Evolutionary conservation across 2,329 filamentous ascomycete species (phyloP).

Genomic region (Fusarium dlaminii): DNA sequence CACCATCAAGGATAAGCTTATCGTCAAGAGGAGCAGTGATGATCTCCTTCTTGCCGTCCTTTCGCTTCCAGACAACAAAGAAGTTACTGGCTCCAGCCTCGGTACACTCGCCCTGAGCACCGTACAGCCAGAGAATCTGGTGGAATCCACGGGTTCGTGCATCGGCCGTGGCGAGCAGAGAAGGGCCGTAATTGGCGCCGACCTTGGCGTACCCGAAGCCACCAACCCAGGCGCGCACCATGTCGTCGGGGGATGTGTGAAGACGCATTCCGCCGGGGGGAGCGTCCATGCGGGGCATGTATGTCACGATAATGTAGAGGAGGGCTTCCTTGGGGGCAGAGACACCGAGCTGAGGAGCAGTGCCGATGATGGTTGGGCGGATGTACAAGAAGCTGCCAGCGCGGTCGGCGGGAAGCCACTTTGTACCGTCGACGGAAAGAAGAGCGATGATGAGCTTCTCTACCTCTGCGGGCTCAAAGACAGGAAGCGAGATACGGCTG

Average conservation of each 20-base stretch:
- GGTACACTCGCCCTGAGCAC: constrained; percentile 79
- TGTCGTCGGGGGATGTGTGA: constrained; percentile 81
- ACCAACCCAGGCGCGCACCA: constrained; percentile 90
- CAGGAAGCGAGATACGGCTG: constrained; percentile 76
- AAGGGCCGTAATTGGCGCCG: constrained; percentile 92
- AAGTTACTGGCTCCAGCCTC: constrained; percentile 95
- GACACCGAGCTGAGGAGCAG: constrained; percentile 81
- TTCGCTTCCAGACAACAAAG: constrained; percentile 79
- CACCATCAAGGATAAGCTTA: constrained; percentile 85
- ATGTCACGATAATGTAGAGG: constrained; percentile 81
- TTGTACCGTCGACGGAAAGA: constrained; percentile 75
- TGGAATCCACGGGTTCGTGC: constrained; percentile 79
- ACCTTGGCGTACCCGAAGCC: constrained; percentile 94
- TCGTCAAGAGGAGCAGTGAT: constrained; percentile 86
- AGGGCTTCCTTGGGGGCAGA: constrained; percentile 83
- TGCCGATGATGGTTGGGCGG: constrained; percentile 87
- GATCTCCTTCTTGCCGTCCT: constrained; percentile 66
- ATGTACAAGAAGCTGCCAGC: constrained; percentile 83
- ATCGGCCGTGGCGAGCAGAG: constrained; percentile 79
- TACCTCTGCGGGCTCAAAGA: constrained; percentile 75
- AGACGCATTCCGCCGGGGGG: constrained; percentile 72
- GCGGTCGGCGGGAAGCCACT: constrained; percentile 79
- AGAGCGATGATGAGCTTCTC: constrained; percentile 78
- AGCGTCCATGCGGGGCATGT: constrained; percentile 66
- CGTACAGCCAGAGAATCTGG: constrained; percentile 95